A percentile compares a stretch with the other conserved stretches of the same genome.
These are phyloP conservation scores for Madurella fahalii DNA, from an alignment of 2,329 filamentous ascomycete genomes.

Conservation along the genomic window DNA sequence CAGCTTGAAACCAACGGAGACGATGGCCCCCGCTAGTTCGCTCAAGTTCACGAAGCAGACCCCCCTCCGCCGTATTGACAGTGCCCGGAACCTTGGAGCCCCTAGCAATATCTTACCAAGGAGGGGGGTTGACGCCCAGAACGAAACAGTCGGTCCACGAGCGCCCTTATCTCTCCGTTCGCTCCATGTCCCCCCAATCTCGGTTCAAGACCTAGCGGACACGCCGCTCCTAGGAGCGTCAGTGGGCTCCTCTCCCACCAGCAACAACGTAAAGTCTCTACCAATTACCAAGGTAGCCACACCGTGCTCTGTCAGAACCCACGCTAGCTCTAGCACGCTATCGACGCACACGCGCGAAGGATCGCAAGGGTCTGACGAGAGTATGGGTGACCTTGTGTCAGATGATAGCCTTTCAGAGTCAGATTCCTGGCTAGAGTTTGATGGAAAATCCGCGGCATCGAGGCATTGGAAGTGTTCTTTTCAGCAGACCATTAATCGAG, in stretches of 20 bases:
- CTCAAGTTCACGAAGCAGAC: neutral
- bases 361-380: slow-evolving; percentile 14
- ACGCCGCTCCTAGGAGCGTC: neutral
- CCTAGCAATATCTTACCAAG: neutral
- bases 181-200: neutral
- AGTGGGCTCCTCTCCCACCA: neutral
- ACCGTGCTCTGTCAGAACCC: slow-evolving; percentile 7
- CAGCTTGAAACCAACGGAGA: neutral
- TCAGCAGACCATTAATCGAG: slow-evolving; percentile 11
- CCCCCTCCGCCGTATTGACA: slow-evolving; percentile 18
- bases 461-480: slow-evolving; percentile 13
- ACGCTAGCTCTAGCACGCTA: slow-evolving; percentile 20
- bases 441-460: neutral
- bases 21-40: neutral
- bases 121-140: neutral
- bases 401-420: slow-evolving; percentile 25
- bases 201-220: neutral
- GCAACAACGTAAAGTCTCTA: neutral
- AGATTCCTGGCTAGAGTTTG: slow-evolving; percentile 16
- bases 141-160: neutral
- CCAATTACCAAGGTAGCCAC: neutral
- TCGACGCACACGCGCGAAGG: slow-evolving; percentile 13
- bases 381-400: slow-evolving; percentile 19
- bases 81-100: slow-evolving; percentile 13
- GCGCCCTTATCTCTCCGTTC: neutral